Evolutionary conservation across 768 basidiomycete genomes (phyloP), one percentile per base, ranked within the genome.

Genomic region (Serpula lacrymans): DNA sequence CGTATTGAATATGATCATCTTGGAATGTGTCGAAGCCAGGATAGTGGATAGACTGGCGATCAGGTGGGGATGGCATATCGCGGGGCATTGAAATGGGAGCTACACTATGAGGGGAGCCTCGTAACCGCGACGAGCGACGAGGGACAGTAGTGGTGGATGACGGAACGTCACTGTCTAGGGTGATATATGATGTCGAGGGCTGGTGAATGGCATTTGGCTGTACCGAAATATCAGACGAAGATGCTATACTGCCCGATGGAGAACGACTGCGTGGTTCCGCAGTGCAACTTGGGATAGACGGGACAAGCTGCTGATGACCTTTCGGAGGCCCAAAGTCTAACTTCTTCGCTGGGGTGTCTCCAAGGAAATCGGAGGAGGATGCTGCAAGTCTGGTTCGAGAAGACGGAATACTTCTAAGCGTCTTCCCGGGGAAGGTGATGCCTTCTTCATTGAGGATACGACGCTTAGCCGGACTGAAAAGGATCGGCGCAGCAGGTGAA

Each of bases 391-490:
- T 47, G 33, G 34, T 42, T 4, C 31, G 39, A 25, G 47, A 45
- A 36, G 57, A 47, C 24, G 50, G 48, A 65, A 41, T 20, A 42
- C 51, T 67, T 45, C 68, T 69, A 39, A 53, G 33, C n/a, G 60
- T 59, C 51, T 63, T 69, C 38, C 62, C 57, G 4, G 65, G 59
- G 23, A 65, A 59, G 30, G 67, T 61, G 6, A 75, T 60, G 40
- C 72, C 78, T 51, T 80, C 80, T 34, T 68, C 68, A 49, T 65
- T 68, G 46, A 84, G 67, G 35, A 85, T 74, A 39, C 84, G 77
- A 37, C 84, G 78, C 55, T 88, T 88, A 21, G 79, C 69, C 16
- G 84, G 81, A 50, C 76, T 84, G 52, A 72, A 72, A 32, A 72
- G 62, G 17, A 54, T 61, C 11, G 70, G 66, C 26, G 54, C 64